Evolutionary conservation across 805 yeast genomes (phyloP), one percentile per base, ranked within the genome.

Genomic region (Nakazawaea pomicola): DNA sequence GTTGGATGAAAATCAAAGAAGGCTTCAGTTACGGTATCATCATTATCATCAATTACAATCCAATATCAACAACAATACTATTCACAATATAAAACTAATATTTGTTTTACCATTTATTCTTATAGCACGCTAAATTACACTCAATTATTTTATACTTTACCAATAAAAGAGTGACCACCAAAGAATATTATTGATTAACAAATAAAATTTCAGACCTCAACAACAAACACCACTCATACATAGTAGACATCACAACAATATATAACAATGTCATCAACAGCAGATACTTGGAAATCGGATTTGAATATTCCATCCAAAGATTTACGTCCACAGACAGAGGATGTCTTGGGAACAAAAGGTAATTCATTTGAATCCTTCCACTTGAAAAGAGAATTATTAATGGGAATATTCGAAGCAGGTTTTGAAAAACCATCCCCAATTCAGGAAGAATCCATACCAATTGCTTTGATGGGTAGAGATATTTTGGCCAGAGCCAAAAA

Each of bases 381-480:
- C 56, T 76, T 93, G 53, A 89, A 88, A 62, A 80, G 99, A 64
- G 96, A 93, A 58, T 72, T 93, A 46, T 69, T 93, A 58, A 93
- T 93, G 99, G 99, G 99, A 27, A 91, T 93, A 50, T 93, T 90
- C 61, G 99, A 93, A 64, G 98, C 98, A 1, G 99, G 99, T 37
- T 93, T 93, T 58, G 99, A 93, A 62, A 88, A 85, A 57, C 99
- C 99, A 5, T 86, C 96, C 23, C 99, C 99, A 15, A 89, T 93
- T 58, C 99, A 93, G 65, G 97, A 91, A 65, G 98, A 90, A 61
- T 78, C 95, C 6, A 93, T 93, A 44, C 99, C 99, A 2, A 87
- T 88, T 56, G 96, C 97, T 0, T 72, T 93, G 33, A 83, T 93
- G 42, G 98, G 98, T 39, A 80, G 96, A 66, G 99, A 93, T 63